Evolutionary conservation across 495 filamentous ascomycete genomes (phyloP), one percentile per base, ranked within the genome.

Genomic region (Letharia columbiana): DNA sequence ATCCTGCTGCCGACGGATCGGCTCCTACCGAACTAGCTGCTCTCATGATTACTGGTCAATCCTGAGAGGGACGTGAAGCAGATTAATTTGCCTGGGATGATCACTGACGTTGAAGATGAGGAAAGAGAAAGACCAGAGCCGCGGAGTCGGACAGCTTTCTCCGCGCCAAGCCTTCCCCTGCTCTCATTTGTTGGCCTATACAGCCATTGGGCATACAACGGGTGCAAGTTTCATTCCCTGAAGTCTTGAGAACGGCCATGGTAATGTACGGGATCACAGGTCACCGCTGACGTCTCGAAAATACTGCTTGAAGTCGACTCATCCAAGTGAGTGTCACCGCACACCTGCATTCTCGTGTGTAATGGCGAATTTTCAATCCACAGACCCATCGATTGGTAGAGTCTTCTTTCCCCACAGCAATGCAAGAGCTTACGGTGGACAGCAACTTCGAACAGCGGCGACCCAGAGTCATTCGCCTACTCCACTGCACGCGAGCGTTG

Each of bases 391-490:
- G 2, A 60, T 60, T 23, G 58, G 58, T 60, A 60, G 15, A 18
- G 17, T 8, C 41, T n/a, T 4, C 23, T 23, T 9, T 52, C 4
- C 23, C 49, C 1, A 13, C 31, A 28, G 10, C 9, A 28, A 41
- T 5, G 37, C 28, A 4, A 42, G 18, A 33, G 61, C 61, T 63
- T 6, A 60, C 20, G 28, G 2, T 35, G 6, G 33, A 42, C 35
- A 68, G 66, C 62, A 35, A 35, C 49, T 33, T 66, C 67, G 5
- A 66, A 58, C 9, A 66, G 59, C 9, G 63, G 58, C 18, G 60
- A 63, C 52, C 59, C 49, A 41, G 31, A 41, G 12, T 69, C 67
- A 33, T 69, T 57, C 45, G 67, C 67, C 47, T 62, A 66, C 42
- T 23, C 49, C 12, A 69, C 67, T 15, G 59, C 63, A 11, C 59